These are phyloP conservation scores for Deuterostichococcus epilithicus DNA, from an alignment of 139 green algal genomes.

Conservation along the genomic window DNA sequence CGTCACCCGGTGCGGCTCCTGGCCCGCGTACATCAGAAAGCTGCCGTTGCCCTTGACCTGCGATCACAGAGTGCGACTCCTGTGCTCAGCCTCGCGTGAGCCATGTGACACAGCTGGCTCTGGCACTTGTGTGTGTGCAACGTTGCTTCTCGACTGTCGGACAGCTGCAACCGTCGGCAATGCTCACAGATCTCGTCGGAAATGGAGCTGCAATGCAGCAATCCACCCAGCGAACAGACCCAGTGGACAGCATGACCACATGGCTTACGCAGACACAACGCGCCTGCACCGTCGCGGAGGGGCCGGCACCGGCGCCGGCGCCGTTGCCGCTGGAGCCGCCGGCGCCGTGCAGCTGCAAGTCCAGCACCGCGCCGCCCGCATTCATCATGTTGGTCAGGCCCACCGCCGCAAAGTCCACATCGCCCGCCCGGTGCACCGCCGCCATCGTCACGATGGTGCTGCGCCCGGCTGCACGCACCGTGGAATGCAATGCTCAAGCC, in stretches of 20 bases:
- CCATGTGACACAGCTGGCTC: too few relatives aligned
- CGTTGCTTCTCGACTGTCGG: too few relatives aligned
- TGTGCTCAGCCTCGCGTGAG: too few relatives aligned
- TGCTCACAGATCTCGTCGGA: too few relatives aligned
- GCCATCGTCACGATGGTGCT: constrained; percentile 30
- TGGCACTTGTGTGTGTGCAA: too few relatives aligned
- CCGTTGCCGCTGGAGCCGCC: neutral
- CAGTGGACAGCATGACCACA: too few relatives aligned
- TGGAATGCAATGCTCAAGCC: too few relatives aligned
- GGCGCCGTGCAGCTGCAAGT: constrained; percentile 14
- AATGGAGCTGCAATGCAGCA: too few relatives aligned
- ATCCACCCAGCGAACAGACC: too few relatives aligned
- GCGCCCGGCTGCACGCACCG: constrained; percentile 15
- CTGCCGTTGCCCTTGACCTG: constrained; percentile 19
- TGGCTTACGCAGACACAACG: neutral
- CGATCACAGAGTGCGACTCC: neutral
- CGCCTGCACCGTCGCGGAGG: neutral
- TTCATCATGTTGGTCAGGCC: constrained; percentile 74
- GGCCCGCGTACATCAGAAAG: constrained; percentile 22
- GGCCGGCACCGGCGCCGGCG: neutral
- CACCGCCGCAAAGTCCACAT: constrained; percentile 49
- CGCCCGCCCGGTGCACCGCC: constrained; percentile 15
- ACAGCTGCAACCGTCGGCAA: too few relatives aligned
- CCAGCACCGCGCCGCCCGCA: constrained; percentile 57
- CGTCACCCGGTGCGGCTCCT: neutral